Conservation (phyloP, 1,284 basidiomycete species). For the Stereum hirsutum region DNA sequence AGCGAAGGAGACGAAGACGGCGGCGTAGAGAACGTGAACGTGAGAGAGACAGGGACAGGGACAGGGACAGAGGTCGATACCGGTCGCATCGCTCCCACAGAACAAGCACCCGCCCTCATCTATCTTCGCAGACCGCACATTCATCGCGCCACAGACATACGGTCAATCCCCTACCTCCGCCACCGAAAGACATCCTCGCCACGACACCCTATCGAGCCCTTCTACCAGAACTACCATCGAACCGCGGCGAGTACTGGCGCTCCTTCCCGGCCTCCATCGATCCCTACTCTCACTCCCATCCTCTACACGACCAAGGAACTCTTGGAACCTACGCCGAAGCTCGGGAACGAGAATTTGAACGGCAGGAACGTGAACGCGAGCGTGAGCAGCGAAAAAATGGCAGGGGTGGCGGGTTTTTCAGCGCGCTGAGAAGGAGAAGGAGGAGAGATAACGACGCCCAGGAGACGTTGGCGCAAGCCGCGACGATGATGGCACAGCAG, state of each 20-base stretch:
- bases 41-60: too few species aligned
- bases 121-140: constrained; percentile 6
- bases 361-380: too few species aligned
- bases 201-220: constrained; percentile 36
- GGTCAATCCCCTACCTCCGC: constrained; percentile 39
- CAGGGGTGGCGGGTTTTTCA: neutral
- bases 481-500: neutral
- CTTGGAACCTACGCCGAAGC: neutral
- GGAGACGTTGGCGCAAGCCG: neutral
- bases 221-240: constrained; percentile 34
- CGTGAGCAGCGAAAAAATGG: neutral
- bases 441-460: neutral
- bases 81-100: neutral
- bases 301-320: neutral
- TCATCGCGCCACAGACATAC: constrained; percentile 4
- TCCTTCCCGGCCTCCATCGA: constrained; percentile 16
- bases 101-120: neutral
- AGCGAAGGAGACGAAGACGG: neutral
- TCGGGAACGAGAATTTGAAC: neutral
- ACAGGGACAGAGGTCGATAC: too few species aligned
- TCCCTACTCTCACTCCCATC: neutral
- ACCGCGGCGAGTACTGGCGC: constrained; percentile 22
- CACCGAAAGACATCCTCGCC: constrained; percentile 40
- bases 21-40: neutral
- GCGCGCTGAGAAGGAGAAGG: neutral